Evolutionary conservation across 2,329 filamentous ascomycete genomes (phyloP).

Genomic region (Exophiala viscosa): DNA sequence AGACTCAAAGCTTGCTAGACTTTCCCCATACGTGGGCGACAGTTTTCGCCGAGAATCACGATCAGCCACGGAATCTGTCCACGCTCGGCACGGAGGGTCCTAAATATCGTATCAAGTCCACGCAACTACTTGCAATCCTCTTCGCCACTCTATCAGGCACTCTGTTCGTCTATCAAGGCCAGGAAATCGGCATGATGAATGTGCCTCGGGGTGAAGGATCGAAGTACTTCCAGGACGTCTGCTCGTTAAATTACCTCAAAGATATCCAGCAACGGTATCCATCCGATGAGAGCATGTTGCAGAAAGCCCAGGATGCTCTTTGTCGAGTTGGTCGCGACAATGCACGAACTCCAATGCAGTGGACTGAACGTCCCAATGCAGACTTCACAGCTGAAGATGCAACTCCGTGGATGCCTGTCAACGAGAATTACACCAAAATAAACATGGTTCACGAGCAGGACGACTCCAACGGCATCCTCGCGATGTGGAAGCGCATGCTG

Average conservation of each 20-base stretch:
- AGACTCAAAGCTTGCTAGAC: constrained; percentile 56
- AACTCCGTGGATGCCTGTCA: too few relatives aligned
- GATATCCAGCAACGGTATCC: constrained; percentile 40
- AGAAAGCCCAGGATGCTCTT: constrained; percentile 45
- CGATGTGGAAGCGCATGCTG: too few relatives aligned
- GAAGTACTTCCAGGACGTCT: constrained; percentile 15
- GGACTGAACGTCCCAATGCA: constrained; percentile 55
- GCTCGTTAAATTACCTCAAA: too few relatives aligned
- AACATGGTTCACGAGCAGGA: too few relatives aligned
- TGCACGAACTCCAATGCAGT: constrained; percentile 67
- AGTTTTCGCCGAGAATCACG: constrained; percentile 63
- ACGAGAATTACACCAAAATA: too few relatives aligned
- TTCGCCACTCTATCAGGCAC: constrained; percentile 53
- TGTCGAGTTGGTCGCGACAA: constrained; percentile 61
- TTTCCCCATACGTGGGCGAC: constrained; percentile 61
- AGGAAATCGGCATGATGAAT: constrained; percentile 57
- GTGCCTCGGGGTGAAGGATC: constrained; percentile 40
- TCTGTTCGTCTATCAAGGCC: constrained; percentile 54
- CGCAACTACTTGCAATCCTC: constrained; percentile 58
- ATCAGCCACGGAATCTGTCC: constrained; percentile 59
- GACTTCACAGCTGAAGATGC: constrained; percentile 58
- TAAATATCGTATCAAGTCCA: constrained; percentile 46
- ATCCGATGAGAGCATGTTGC: constrained; percentile 36
- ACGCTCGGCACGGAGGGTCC: constrained; percentile 52
- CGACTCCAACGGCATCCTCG: too few relatives aligned